Base-by-base conservation (phyloP, 1,139 yeast genomes). In the Kodamaea fungicola region DNA sequence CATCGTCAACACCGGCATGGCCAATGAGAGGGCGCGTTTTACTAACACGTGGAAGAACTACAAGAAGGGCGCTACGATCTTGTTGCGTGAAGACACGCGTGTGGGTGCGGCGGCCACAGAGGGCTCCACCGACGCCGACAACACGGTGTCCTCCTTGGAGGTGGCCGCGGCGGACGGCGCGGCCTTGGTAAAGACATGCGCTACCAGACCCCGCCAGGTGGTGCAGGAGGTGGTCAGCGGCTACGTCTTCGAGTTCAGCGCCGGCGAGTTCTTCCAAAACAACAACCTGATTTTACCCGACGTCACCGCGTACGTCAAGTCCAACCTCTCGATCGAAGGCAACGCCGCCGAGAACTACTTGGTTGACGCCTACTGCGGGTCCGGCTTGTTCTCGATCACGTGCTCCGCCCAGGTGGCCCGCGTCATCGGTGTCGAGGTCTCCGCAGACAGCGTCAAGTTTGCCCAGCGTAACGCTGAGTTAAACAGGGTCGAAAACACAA, bases 301-400 rank as follows among this genome's bases (percentile, higher is more conserved):
- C 2, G 95, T 92, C 7, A 85, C 95, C 1, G 67, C 69, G 32
- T 89, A 88, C 54, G 98, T 92, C 12, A 77, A 81, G 43, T 75
- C 80, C 12, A 86, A 87, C 52, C 62, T 88, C 36, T 64, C 64
- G 31, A 70, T 80, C 30, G 66, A 76, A 2, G 53, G 55, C 27
- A 50, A 59, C 12, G 51, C 41, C 30, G 57, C 59, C 22, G 65
- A 64, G 6, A 65, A 62, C 44, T 89, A 82, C 57, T 67, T 92
- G 38, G 96, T 92, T 22, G 98, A 92, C 60, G 96, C 98, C 1
- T 92, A 92, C 64, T 92, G 98, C 70, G 98, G 98, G 2, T 87
- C 96, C 3, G 98, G 98, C 0, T 67, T 92, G 35, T 92, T 92
- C 59, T 85, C 95, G 42, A 83, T 92, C 39, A 80, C 96, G 6